phyloP scores from a whole-genome alignment of 306 rosid species.

The Quercus parvula region DNA sequence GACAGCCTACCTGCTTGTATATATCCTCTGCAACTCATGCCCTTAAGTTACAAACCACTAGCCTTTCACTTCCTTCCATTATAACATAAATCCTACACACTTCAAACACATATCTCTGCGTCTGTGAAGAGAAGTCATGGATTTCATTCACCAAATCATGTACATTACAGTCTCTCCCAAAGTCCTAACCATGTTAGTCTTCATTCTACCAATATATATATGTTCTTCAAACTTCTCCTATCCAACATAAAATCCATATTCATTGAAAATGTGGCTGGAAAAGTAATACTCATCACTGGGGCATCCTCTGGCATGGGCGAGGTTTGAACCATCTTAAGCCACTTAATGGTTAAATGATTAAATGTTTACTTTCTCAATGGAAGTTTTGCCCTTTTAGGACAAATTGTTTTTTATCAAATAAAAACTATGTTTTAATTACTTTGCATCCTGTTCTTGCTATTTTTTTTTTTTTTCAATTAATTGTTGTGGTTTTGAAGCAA shows the following conservation, averaged over 20 bases:
- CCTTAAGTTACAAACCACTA: constrained; percentile 5
- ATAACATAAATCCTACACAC: not conserved
- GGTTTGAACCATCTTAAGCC: constrained; percentile 21
- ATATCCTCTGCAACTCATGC: constrained; percentile 3
- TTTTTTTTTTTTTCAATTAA: not conserved
- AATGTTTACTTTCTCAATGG: not conserved
- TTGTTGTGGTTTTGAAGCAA: constrained; percentile 26
- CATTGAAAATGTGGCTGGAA: constrained; percentile 48
- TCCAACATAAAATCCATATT: constrained; percentile 4
- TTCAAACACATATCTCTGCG: not conserved
- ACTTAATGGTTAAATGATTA: not conserved
- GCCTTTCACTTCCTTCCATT: no score
- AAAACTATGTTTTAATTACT: not conserved
- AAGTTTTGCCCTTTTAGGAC: not conserved
- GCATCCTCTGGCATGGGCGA: constrained; percentile 62
- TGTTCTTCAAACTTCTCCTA: constrained; percentile 29
- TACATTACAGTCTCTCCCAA: constrained; percentile 32
- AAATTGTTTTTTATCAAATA: no score
- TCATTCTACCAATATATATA: constrained; percentile 25
- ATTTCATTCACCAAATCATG: constrained; percentile 21
- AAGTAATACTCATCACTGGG: constrained; percentile 57
- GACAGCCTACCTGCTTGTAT: constrained; percentile 15
- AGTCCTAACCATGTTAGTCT: constrained; percentile 6
- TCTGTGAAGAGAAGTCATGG: constrained; percentile 29
- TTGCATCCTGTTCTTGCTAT: no score